Conservation (phyloP, 1,284 basidiomycete genomes). For the Violaceomyces palustris region DNA sequence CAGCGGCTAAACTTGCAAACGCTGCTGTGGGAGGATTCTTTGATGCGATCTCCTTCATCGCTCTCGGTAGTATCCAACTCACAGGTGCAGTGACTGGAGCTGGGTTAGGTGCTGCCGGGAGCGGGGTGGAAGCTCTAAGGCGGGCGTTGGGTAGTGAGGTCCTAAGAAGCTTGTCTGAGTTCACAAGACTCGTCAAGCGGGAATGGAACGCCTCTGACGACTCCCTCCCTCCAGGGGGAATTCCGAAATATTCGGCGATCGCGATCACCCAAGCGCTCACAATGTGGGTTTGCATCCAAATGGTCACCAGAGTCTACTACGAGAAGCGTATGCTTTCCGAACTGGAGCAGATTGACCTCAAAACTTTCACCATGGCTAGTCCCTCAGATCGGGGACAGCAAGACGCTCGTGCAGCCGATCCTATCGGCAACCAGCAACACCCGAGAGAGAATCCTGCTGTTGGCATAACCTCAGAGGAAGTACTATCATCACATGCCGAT, state of each 20-base stretch:
- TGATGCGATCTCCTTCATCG: constrained; percentile 34
- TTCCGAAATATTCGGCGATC: constrained; percentile 38
- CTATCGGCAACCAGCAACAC: too few relatives aligned
- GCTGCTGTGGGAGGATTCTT: constrained; percentile 39
- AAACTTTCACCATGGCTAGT: too few relatives aligned
- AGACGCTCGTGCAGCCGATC: too few relatives aligned
- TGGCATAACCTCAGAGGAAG: too few relatives aligned
- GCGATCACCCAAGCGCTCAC: constrained; percentile 36
- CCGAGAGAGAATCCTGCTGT: too few relatives aligned
- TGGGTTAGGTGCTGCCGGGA: constrained; percentile 33
- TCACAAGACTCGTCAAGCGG: constrained; percentile 35
- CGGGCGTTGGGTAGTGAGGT: constrained; percentile 37
- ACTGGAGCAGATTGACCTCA: constrained; percentile 22
- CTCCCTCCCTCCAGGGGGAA: constrained; percentile 40
- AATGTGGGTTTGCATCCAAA: constrained; percentile 42
- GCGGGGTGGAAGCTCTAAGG: constrained; percentile 33
- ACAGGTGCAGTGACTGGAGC: constrained; percentile 38
- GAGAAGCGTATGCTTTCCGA: constrained; percentile 30
- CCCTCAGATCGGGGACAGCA: too few relatives aligned
- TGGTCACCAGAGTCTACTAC: constrained; percentile 34
- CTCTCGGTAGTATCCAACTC: constrained; percentile 40
- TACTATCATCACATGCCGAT: too few relatives aligned
- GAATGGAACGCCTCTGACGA: constrained; percentile 39
- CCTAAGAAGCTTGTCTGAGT: constrained; percentile 26
- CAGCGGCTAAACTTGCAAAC: constrained; percentile 21